Percentiles rank a stretch among this genome's conserved stretches.
phyloP scores from a whole-genome alignment of 179 eudicot species.

The Camellia oleifera region DNA sequence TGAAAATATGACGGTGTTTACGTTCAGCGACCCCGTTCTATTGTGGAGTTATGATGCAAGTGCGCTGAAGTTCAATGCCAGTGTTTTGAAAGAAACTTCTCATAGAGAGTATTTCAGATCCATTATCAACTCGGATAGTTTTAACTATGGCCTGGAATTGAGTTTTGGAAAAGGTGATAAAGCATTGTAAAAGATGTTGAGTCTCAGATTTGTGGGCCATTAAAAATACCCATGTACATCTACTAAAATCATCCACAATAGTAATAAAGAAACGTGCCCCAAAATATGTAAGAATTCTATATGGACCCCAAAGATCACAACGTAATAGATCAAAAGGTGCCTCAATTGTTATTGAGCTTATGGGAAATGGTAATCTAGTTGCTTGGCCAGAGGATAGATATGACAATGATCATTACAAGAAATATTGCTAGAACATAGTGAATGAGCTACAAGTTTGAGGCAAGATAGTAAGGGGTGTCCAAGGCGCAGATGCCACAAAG shows the following conservation, averaged over 20 bases:
- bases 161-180: background rate
- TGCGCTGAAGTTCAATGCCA: slow-evolving; percentile 7
- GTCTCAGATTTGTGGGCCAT: slow-evolving; percentile 10
- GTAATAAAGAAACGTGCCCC: slow-evolving; percentile 11
- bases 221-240: slow-evolving; percentile 6
- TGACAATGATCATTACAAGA: slow-evolving; percentile 7
- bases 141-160: slow-evolving; percentile 7
- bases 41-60: background rate
- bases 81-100: background rate
- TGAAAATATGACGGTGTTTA: too few relatives aligned
- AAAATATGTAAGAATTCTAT: slow-evolving; percentile 5
- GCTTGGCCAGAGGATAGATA: slow-evolving; percentile 17
- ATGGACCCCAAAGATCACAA: slow-evolving; percentile 16
- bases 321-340: slow-evolving; percentile 17
- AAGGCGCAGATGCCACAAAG: too few relatives aligned
- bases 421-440: too few relatives aligned
- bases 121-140: slow-evolving; percentile 6
- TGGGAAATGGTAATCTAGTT: slow-evolving; percentile 9
- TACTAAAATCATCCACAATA: background rate
- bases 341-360: slow-evolving; percentile 10
- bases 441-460: too few relatives aligned
- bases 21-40: too few relatives aligned
- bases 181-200: background rate
- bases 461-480: too few relatives aligned
- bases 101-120: background rate